Evolutionary conservation across 768 basidiomycete genomes (phyloP).

Genomic region (Phylloporus sp.): DNA sequence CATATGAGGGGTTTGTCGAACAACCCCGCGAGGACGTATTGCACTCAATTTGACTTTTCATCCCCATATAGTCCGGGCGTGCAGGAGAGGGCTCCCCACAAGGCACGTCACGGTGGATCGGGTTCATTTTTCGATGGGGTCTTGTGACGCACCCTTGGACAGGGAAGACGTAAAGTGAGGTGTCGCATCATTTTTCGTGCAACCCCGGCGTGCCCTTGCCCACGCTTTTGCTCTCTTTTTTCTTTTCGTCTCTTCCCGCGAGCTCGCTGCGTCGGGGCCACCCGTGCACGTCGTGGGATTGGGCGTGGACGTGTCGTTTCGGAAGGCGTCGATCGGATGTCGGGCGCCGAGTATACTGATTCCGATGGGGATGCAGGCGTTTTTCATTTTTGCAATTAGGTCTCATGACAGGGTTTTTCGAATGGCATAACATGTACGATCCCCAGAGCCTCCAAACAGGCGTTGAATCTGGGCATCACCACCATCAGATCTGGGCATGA

Average conservation of each 20-base stretch:
- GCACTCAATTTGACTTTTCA: too few relatives aligned
- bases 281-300: too few relatives aligned
- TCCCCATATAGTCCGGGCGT: too few relatives aligned
- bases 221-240: conserved; percentile 1
- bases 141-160: conserved; percentile 12
- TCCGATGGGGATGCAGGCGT: conserved; percentile 22
- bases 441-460: conserved; percentile 12
- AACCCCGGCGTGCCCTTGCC: conserved; percentile 15
- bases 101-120: conserved; percentile 7
- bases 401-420: conserved; percentile 16
- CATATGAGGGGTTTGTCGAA: conserved; percentile 8
- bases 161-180: conserved; percentile 25
- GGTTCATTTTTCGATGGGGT: conserved; percentile 6
- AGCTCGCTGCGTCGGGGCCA: background rate
- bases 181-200: conserved; percentile 19
- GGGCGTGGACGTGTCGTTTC: too few relatives aligned
- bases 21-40: too few relatives aligned
- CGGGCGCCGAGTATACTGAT: too few relatives aligned
- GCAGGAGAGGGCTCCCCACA: conserved; percentile 4
- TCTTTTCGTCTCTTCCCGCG: background rate
- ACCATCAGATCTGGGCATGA: conserved; percentile 23
- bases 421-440: too few relatives aligned
- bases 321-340: too few relatives aligned
- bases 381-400: conserved; percentile 8
- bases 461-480: conserved; percentile 15